Percentiles rank a stretch among this genome's conserved stretches.
These are phyloP conservation scores for Daldinia childiae DNA, from an alignment of 495 filamentous ascomycete genomes.

Conservation along the genomic window DNA sequence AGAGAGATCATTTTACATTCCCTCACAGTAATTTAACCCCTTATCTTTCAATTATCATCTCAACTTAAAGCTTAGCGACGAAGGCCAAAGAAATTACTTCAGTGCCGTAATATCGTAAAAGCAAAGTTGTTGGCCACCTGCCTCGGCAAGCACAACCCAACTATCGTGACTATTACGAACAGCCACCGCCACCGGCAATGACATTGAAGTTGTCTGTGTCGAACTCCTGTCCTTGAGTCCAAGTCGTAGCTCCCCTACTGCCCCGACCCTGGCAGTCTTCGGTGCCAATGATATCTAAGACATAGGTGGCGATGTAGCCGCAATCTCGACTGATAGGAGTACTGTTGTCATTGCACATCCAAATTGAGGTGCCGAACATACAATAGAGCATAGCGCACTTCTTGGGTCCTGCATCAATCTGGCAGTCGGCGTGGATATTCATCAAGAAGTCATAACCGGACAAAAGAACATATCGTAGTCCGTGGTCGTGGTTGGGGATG, in stretches of 20 bases:
- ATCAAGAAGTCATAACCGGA: slow-evolving; percentile 21
- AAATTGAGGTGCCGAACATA: neutral
- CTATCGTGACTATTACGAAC: neutral
- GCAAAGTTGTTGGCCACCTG: neutral
- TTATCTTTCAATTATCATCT: neutral
- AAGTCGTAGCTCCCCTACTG: neutral
- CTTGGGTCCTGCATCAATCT: slow-evolving; percentile 17
- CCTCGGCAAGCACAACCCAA: neutral
- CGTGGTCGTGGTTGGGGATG: neutral
- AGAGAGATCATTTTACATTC: neutral
- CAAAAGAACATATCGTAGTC: neutral
- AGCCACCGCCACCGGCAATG: slow-evolving; percentile 16
- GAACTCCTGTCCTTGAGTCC: slow-evolving; percentile 13
- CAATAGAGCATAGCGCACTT: slow-evolving; percentile 31
- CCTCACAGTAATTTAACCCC: neutral
- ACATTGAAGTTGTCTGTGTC: slow-evolving; percentile 22
- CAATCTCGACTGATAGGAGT: slow-evolving; percentile 2
- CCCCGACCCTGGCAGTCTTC: slow-evolving; percentile 1
- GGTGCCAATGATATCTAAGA: slow-evolving; percentile 14
- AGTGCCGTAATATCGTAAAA: neutral
- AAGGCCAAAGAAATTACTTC: neutral
- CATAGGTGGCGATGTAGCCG: slow-evolving; percentile 13
- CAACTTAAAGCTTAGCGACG: neutral
- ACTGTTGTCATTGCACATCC: slow-evolving; percentile 33
- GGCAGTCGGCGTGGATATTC: slow-evolving; percentile 13